phyloP scores from a whole-genome alignment of 106 monocot genomes.

The Apostasia ramifera region DNA sequence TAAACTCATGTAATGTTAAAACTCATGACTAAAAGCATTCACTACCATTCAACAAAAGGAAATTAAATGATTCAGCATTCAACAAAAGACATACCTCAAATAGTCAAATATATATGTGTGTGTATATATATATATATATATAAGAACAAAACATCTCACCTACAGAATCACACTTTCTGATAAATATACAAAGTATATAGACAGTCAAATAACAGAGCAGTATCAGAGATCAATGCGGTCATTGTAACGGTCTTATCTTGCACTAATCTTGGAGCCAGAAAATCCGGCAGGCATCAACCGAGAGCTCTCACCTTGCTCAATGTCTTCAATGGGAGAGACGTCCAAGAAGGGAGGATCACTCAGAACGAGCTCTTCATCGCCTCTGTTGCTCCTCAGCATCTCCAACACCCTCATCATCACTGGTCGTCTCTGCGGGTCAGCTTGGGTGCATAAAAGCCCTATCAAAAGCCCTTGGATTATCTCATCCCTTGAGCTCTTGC shows the following conservation, averaged over 20 bases:
- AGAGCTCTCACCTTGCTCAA: constrained; percentile 6
- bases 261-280: constrained; percentile 3
- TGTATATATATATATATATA: no score
- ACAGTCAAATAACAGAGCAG: no score
- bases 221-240: no score
- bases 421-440: constrained; percentile 28
- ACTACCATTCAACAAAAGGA: no score
- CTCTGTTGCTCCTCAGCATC: constrained; percentile 27
- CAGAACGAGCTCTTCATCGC: constrained; percentile 26
- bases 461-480: constrained; percentile 25
- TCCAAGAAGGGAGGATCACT: constrained; percentile 49
- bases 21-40: no score
- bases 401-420: constrained; percentile 44
- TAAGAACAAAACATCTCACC: no score
- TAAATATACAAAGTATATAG: no score
- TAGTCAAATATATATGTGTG: no score
- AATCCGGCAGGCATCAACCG: constrained; percentile 1
- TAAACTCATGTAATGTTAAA: no score
- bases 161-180: no score
- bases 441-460: constrained; percentile 44
- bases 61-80: no score
- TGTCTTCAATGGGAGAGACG: constrained; percentile 6
- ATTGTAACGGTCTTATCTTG: background rate
- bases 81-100: no score
- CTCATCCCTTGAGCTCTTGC: constrained; percentile 23